Base-by-base conservation (phyloP, 2,329 filamentous ascomycete species). In the Ophiostoma novo-ulmi region DNA sequence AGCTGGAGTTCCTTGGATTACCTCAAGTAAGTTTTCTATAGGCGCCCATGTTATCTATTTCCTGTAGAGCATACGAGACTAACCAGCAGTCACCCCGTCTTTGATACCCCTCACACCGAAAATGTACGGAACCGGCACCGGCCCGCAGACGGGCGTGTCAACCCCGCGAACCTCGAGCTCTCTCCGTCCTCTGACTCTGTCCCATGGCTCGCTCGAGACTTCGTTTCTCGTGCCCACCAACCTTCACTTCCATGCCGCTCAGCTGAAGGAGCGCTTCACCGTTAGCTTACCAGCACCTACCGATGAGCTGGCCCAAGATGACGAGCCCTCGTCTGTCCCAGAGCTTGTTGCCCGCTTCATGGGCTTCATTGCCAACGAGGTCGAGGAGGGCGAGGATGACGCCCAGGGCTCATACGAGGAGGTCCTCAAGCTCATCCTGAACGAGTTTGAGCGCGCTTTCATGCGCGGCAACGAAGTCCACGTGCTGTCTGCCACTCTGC, bases 401-500 rank as follows among this genome's bases (percentile, higher is more conserved):
- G 85, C 88, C 67, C 91, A 93, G 74, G 93, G 93, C 74, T 94
- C 92, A 65, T 97, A 95, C 79, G 89, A 94, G 78, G 93, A 97
- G 79, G 92, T 98, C 71, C 85, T 99, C 75, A 97, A 96, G 83
- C 87, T 97, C 73, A 87, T 96, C 70, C 84, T 98, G 70, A 96
- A 95, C 81, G 95, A 99, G 81, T 99, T 99, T 76, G 95, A 99
- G 86, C 89, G 95, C 66, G 92, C 90, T 70, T 98, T 97, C 81
- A 89, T 99, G 77, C 89, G 91, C 70, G 95, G 95, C 74, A 99
- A 99, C 77, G 96, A 99, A 79, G 93, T 97, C 67, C 96, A 99
- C 81, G 93, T 94, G 36, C 82, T 99, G 73, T 93, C 91, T 64
- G 91, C 93, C 48, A 86, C 87, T 10, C 85, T 99, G 14, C 94